Percentiles rank a stretch among this genome's conserved stretches.
Conservation (phyloP, 2,329 filamentous ascomycete genomes). For the Penicillium sp. region DNA sequence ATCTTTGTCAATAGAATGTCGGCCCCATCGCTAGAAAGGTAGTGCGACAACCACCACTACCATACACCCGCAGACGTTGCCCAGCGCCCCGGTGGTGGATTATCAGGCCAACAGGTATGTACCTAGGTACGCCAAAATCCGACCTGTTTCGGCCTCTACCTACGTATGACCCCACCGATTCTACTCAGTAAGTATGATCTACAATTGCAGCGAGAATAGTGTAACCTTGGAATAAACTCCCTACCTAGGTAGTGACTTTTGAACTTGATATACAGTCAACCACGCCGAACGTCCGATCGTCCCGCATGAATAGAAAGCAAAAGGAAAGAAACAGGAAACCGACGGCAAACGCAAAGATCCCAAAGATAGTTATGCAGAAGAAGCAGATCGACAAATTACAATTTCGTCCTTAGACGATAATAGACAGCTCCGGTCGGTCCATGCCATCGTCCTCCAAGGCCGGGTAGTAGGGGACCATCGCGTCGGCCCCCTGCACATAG, state of each 20-base stretch:
- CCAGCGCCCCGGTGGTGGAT: no score
- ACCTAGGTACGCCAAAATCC: no score
- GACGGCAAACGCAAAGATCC: slow-evolving; percentile 15
- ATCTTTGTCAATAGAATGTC: no score
- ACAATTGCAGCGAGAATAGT: background rate
- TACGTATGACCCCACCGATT: no score
- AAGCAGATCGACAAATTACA: slow-evolving; percentile 14
- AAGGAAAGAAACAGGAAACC: slow-evolving; percentile 11
- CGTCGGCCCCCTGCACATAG: slow-evolving; percentile 87
- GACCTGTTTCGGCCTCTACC: no score
- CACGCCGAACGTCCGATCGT: slow-evolving; percentile 24
- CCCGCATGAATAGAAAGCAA: slow-evolving; percentile 13
- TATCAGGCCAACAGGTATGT: no score
- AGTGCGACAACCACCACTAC: no score
- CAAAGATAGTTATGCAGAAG: slow-evolving; percentile 21
- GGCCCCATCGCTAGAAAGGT: no score
- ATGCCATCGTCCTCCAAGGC: slow-evolving; percentile 75
- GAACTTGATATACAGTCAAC: slow-evolving; percentile 22
- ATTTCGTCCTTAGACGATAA: slow-evolving; percentile 61
- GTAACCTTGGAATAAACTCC: background rate
- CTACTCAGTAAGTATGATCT: no score
- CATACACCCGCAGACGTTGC: no score
- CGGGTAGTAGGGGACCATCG: slow-evolving; percentile 95
- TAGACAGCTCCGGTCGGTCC: slow-evolving; percentile 73
- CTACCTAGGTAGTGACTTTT: slow-evolving; percentile 10